A percentile compares a stretch with the other conserved stretches of the same genome.
Evolutionary conservation across 2,329 filamentous ascomycete genomes (phyloP).

Genomic region (Diplocarpon rosae): DNA sequence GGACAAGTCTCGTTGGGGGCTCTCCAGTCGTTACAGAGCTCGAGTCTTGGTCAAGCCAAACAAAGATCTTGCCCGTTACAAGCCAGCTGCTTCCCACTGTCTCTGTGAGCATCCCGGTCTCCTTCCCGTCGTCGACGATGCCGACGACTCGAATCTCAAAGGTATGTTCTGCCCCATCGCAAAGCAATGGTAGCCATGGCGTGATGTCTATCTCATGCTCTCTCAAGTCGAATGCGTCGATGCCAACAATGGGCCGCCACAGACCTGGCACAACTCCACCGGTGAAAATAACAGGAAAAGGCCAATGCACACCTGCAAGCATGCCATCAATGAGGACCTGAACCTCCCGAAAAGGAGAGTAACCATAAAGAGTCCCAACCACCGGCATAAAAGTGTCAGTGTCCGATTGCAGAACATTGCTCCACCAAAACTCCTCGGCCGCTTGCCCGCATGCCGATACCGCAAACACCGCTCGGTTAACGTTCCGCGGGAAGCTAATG

Average conservation of each 20-base stretch:
- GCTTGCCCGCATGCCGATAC: conserved; percentile 69
- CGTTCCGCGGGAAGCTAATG: conserved; percentile 54
- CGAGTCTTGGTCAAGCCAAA: conserved; percentile 51
- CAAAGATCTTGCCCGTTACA: conserved; percentile 67
- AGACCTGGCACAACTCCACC: conserved; percentile 64
- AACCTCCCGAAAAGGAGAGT: conserved; percentile 67
- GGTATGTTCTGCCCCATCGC: conserved; percentile 51
- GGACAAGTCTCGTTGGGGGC: conserved; percentile 25
- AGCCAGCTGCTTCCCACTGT: conserved; percentile 60
- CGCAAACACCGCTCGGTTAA: conserved; percentile 59
- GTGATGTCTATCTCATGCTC: conserved; percentile 78
- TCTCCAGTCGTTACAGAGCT: conserved; percentile 41
- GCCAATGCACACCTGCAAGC: conserved; percentile 68
- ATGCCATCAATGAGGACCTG: conserved; percentile 64
- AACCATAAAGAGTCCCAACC: conserved; percentile 49
- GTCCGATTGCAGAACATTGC: conserved; percentile 57
- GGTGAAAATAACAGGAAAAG: conserved; percentile 73
- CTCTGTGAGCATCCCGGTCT: conserved; percentile 37
- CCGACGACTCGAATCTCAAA: conserved; percentile 60
- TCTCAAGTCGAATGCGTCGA: conserved; percentile 66
- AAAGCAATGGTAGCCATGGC: conserved; percentile 60
- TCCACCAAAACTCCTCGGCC: conserved; percentile 78
- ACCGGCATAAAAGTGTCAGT: conserved; percentile 45
- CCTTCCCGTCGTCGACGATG: conserved; percentile 42
- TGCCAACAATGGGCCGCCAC: conserved; percentile 68